A percentile compares a stretch with the other conserved stretches of the same genome.
phyloP scores from a whole-genome alignment of 2,329 filamentous ascomycete species.

The Hypoxylon sp. region DNA sequence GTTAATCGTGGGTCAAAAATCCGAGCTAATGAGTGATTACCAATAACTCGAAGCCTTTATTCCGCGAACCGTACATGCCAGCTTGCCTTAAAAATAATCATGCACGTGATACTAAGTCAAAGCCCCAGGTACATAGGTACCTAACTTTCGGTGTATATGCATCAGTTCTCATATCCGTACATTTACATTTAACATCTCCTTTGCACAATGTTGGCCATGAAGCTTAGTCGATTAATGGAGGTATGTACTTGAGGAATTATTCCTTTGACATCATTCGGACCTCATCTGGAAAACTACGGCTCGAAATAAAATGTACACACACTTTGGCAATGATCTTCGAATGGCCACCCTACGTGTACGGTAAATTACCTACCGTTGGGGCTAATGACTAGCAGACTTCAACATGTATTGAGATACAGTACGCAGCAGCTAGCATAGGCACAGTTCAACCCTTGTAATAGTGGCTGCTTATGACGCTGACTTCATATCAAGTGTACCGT shows the following conservation, averaged over 20 bases:
- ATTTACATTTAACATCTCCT: neutral
- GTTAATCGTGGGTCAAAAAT: conserved; percentile 39
- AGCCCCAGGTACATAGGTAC: neutral
- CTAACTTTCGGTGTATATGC: conserved; percentile 8
- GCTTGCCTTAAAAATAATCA: neutral
- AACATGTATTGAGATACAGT: neutral
- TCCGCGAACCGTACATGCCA: neutral
- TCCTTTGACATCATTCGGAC: no score
- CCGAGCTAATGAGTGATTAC: conserved; percentile 29
- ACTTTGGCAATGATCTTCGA: neutral
- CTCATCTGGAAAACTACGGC: neutral
- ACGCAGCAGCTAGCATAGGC: neutral
- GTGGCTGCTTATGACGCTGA: neutral
- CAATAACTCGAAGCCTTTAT: conserved; percentile 16
- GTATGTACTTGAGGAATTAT: neutral
- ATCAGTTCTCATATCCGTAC: conserved; percentile 19
- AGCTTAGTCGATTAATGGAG: neutral
- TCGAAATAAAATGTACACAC: neutral
- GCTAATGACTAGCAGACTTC: neutral
- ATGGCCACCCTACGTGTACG: neutral
- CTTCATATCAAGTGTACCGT: neutral
- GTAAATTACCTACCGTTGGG: neutral
- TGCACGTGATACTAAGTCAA: conserved; percentile 22
- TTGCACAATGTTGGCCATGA: neutral
- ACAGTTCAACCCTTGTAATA: conserved; percentile 4